phyloP scores from a whole-genome alignment of 768 basidiomycete species.

The Lactifluus echinatus region DNA sequence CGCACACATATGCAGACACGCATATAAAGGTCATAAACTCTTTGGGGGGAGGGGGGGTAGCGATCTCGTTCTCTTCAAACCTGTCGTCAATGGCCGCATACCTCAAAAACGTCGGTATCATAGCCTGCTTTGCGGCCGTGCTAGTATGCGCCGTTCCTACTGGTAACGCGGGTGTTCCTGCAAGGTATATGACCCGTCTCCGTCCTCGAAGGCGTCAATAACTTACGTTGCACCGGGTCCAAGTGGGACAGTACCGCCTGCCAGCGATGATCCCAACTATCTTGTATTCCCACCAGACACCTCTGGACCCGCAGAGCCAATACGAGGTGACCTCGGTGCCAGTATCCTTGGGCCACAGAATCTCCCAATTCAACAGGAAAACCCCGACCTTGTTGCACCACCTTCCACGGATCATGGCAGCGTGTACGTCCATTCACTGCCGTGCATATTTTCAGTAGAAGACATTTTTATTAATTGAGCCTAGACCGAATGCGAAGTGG shows the following conservation, averaged over 20 bases:
- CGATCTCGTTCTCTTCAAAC: neutral
- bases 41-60: neutral
- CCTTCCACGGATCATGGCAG: constrained; percentile 53
- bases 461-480: neutral
- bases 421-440: constrained; percentile 27
- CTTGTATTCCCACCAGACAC: constrained; percentile 18
- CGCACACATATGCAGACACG: too few relatives aligned
- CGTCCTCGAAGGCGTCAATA: too few relatives aligned
- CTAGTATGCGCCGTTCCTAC: neutral
- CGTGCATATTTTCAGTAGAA: neutral
- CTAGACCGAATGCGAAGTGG: constrained; percentile 46
- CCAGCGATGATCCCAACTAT: constrained; percentile 26
- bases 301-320: constrained; percentile 32
- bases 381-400: constrained; percentile 48
- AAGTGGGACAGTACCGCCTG: constrained; percentile 21
- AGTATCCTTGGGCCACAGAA: constrained; percentile 51
- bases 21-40: too few relatives aligned
- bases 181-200: neutral
- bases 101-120: neutral
- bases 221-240: neutral
- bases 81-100: neutral
- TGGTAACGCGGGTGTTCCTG: too few relatives aligned
- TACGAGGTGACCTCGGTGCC: constrained; percentile 38
- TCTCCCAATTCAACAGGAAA: constrained; percentile 42
- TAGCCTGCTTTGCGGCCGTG: neutral